Evolutionary conservation across 306 rosid species (phyloP).

Genomic region (Senna tora): DNA sequence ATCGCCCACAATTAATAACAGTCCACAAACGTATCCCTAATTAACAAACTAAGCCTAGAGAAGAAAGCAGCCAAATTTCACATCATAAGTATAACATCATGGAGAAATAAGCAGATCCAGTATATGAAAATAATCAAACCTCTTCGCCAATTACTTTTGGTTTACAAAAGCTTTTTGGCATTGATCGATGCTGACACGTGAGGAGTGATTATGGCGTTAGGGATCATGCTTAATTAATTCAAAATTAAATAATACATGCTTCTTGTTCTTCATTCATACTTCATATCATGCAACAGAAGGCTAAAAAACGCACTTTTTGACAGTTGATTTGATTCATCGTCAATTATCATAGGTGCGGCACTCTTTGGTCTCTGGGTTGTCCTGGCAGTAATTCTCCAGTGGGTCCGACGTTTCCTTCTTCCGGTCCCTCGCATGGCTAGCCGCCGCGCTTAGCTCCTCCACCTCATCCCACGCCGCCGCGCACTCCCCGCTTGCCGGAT

Average conservation of each 20-base stretch:
- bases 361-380: constrained; percentile 86
- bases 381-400: constrained; percentile 78
- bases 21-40: background rate
- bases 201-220: background rate
- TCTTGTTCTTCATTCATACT: too few relatives aligned
- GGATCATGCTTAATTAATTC: constrained; percentile 4
- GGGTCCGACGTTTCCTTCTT: constrained; percentile 61
- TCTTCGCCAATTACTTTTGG: background rate
- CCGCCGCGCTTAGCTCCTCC: constrained; percentile 98
- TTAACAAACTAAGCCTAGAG: too few relatives aligned
- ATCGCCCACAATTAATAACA: background rate
- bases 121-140: background rate
- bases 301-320: constrained; percentile 1
- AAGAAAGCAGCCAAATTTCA: background rate
- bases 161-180: background rate
- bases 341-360: constrained; percentile 92
- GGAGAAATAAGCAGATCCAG: background rate
- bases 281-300: constrained; percentile 7
- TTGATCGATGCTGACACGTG: background rate
- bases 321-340: background rate
- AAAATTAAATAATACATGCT: constrained; percentile 28
- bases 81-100: background rate
- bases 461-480: constrained; percentile 98
- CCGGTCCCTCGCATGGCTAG: constrained; percentile 81
- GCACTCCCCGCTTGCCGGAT: constrained; percentile 77